These are phyloP conservation scores for Fusarium secorum DNA, from an alignment of 2,329 filamentous ascomycete genomes.

Conservation along the genomic window DNA sequence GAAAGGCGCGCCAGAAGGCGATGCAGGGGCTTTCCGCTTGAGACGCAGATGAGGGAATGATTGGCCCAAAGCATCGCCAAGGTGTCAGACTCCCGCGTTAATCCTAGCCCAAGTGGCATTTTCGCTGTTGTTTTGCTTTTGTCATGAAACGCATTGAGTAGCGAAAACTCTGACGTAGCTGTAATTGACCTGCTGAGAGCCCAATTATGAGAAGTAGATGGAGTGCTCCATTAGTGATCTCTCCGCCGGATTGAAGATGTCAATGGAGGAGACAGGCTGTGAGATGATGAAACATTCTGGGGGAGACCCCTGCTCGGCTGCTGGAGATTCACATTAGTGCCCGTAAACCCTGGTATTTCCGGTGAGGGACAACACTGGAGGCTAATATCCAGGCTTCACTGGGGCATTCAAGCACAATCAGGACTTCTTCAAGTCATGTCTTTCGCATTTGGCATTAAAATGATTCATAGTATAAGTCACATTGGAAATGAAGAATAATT, in stretches of 20 bases:
- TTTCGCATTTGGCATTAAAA: too few species aligned
- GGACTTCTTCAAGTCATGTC: neutral
- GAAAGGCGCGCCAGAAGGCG: constrained; percentile 1
- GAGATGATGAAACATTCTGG: constrained; percentile 2
- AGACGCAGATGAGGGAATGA: constrained; percentile 4
- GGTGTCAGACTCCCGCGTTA: constrained; percentile 16
- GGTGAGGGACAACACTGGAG: neutral
- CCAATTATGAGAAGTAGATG: neutral
- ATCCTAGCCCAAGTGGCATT: neutral
- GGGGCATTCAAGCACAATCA: neutral
- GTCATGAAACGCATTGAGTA: neutral
- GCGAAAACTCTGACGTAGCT: neutral
- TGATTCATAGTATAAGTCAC: neutral
- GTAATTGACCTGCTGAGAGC: accelerated
- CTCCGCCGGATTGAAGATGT: neutral
- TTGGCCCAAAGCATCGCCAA: constrained; percentile 18
- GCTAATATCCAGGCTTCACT: neutral
- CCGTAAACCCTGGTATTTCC: neutral
- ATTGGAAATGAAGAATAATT: neutral
- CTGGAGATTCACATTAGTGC: neutral
- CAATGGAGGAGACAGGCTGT: neutral
- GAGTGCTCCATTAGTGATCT: neutral
- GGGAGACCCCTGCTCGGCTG: constrained; percentile 1
- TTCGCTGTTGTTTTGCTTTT: constrained; percentile 5
- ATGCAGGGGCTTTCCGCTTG: constrained; percentile 33